phyloP scores from a whole-genome alignment of 2,329 filamentous ascomycete species.

The Penicillium paneum region DNA sequence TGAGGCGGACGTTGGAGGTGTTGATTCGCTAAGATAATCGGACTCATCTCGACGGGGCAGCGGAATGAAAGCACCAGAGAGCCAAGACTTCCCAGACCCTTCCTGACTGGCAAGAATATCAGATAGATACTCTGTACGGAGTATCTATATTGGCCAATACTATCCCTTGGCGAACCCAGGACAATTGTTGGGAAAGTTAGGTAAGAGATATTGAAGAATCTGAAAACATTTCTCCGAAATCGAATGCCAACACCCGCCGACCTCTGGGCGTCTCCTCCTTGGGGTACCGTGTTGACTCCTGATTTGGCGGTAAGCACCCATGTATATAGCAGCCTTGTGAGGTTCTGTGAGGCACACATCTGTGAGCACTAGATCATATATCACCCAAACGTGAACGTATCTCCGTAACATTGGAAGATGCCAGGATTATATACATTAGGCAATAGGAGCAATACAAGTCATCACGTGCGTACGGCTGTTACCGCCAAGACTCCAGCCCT shows the following conservation, averaged over 20 bases:
- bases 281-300: not conserved
- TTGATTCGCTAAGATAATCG: not conserved
- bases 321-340: not conserved
- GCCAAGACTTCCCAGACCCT: slow-evolving; percentile 8
- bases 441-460: not conserved
- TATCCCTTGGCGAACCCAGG: not conserved
- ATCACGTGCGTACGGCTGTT: slow-evolving; percentile 11
- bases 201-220: slow-evolving; percentile 15
- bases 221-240: slow-evolving; percentile 2
- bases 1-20: not conserved
- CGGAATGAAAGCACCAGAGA: slow-evolving; percentile 8
- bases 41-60: slow-evolving; percentile 5
- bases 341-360: not conserved
- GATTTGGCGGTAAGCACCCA: not conserved
- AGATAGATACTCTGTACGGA: not conserved
- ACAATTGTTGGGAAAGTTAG: slow-evolving; percentile 10
- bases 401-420: not conserved
- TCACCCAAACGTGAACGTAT: not conserved
- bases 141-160: slow-evolving; percentile 2
- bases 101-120: not conserved
- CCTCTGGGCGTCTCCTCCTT: slow-evolving; percentile 12
- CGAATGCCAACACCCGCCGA: slow-evolving; percentile 16
- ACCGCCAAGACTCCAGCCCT: slow-evolving; percentile 16
- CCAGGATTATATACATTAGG: not conserved
- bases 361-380: not conserved